Base-by-base conservation (phyloP, 2,329 filamentous ascomycete species). In the Orbilia javanica region DNA sequence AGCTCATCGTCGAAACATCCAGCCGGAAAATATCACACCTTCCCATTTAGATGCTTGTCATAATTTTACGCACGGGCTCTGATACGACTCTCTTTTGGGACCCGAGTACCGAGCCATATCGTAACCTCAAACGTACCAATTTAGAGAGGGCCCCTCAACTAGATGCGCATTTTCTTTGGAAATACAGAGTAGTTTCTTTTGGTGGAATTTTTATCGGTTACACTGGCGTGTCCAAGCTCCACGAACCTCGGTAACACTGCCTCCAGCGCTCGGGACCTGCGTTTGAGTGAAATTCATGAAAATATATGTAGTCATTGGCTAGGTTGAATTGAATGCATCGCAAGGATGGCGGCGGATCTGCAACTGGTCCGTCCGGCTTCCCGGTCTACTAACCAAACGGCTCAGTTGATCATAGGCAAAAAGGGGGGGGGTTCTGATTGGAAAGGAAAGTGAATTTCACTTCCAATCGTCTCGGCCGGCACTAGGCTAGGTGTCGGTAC, bases 281-380 rank as follows among this genome's bases (percentile, higher is more conserved):
- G n/a, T 36, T 22, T 36, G 52, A 36, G 52, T 57, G 52, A 57
- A 57, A 57, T 57, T 31, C 13, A 22, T n/a, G 50, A 57, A 57
- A 34, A 36, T 3, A 44, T 18, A 39, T 39, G 27, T 15, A 15
- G 52, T 22, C 15, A 11, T 31, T 29, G 27, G 27, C 29, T 18
- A 31, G n/a, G n/a, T 15, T 55, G 52, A 36, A 55, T 55, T 11
- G n/a, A 34, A 36, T 25, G 20, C n/a, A 36, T 57, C 52, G 29
- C 52, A 27, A 57, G 15, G 15, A 57, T 57, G n/a, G 29, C 31
- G 29, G 31, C 52, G 10, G 50, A 53, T 18, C 48, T 29, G 13
- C 42, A 44, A 42, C 39, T 44, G 42, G 42, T 44, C 5, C 42
- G 42, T 44, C 42, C 50, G 50, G 50, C 50, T 20, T 57, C 29